phyloP scores from a whole-genome alignment of 2,329 filamentous ascomycete species.

The Xylariomycetidae sp. region DNA sequence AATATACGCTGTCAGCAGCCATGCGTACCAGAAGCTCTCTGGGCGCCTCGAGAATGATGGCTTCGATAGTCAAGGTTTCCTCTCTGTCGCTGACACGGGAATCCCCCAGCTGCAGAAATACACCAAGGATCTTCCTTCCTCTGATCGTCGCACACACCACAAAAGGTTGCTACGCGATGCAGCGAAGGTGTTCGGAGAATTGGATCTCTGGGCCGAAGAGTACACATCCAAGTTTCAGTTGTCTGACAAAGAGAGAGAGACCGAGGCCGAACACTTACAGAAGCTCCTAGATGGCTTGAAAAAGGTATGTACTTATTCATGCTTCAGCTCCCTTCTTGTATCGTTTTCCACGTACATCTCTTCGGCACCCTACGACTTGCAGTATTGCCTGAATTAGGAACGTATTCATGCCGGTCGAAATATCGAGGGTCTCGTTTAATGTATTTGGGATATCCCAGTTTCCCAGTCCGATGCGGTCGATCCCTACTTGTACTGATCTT shows the following conservation, averaged over 20 bases:
- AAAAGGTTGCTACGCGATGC: slow-evolving; percentile 47
- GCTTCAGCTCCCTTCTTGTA: too few species aligned
- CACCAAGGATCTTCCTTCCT: slow-evolving; percentile 52
- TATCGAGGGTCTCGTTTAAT: too few species aligned
- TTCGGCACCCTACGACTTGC: too few species aligned
- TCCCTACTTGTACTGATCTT: slow-evolving; percentile 3
- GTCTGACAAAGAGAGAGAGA: slow-evolving; percentile 11
- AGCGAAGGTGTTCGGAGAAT: slow-evolving; percentile 45
- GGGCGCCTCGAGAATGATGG: slow-evolving; percentile 50
- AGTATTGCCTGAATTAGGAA: too few species aligned
- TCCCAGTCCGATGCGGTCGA: too few species aligned
- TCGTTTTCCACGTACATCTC: too few species aligned
- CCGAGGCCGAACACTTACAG: slow-evolving; percentile 13
- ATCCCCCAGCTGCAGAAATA: slow-evolving; percentile 55
- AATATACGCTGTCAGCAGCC: slow-evolving; percentile 62
- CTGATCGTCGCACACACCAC: slow-evolving; percentile 31
- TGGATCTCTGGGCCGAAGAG: slow-evolving; percentile 28
- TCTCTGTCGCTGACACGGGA: slow-evolving; percentile 48
- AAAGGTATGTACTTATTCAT: slow-evolving; percentile 21
- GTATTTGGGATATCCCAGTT: not conserved
- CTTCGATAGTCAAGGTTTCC: slow-evolving; percentile 45
- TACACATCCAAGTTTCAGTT: slow-evolving; percentile 8
- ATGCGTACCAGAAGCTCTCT: slow-evolving; percentile 58
- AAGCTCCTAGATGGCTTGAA: slow-evolving; percentile 15
- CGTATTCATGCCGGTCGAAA: too few species aligned